Conservation (phyloP, 176 grass and related monocot genomes). For the Phoenix roebelenii region DNA sequence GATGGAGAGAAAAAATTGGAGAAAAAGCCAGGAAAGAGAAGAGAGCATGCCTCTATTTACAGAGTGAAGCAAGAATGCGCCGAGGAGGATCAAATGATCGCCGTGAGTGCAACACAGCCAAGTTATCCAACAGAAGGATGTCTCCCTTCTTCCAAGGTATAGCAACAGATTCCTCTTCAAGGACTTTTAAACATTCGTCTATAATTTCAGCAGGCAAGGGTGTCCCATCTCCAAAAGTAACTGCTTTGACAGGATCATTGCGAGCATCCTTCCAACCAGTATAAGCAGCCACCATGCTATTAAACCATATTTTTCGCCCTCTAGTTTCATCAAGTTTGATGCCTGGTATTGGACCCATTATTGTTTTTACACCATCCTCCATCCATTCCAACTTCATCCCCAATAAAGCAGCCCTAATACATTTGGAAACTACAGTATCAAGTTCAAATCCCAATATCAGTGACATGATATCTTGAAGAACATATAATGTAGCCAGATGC, state of each 20-base stretch:
- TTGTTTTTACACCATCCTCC: conserved; percentile 60
- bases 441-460: background rate
- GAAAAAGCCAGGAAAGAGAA: too few species aligned
- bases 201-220: conserved; percentile 51
- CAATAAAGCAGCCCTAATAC: conserved; percentile 40
- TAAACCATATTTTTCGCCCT: conserved; percentile 82
- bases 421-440: background rate
- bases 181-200: conserved; percentile 48
- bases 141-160: conserved; percentile 75
- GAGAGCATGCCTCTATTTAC: conserved; percentile 38
- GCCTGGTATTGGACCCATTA: conserved; percentile 70
- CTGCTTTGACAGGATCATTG: conserved; percentile 80
- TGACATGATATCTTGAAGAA: background rate
- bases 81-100: conserved; percentile 66
- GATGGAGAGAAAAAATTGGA: too few species aligned
- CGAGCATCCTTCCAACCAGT: conserved; percentile 83
- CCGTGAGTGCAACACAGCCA: conserved; percentile 67
- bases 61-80: conserved; percentile 79
- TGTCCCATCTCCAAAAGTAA: conserved; percentile 65
- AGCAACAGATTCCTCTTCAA: conserved; percentile 60
- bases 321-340: conserved; percentile 56
- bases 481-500: too few species aligned
- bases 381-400: conserved; percentile 87
- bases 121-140: conserved; percentile 72
- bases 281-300: conserved; percentile 94